Conservation (phyloP, 805 yeast species). For the Saturnispora zaruensis region DNA sequence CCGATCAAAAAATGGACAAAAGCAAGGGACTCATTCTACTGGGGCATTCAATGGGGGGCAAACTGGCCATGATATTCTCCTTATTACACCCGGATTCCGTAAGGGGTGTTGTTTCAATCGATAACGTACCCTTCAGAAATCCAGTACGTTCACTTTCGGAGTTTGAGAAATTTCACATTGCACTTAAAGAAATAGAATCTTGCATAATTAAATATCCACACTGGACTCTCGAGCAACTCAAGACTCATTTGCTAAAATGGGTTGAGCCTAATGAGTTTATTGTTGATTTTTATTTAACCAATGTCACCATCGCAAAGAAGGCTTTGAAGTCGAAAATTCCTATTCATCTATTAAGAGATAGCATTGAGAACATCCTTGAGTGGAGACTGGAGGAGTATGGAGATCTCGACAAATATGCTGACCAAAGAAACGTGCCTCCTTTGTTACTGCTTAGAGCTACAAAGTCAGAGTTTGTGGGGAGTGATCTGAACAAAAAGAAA, state of each 20-base stretch:
- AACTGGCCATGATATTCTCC: constrained; percentile 79
- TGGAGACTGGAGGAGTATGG: constrained; percentile 33
- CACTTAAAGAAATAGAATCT: constrained; percentile 15
- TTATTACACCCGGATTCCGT: constrained; percentile 54
- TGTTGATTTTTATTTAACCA: constrained; percentile 67
- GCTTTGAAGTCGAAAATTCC: constrained; percentile 44
- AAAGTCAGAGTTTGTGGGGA: constrained; percentile 37
- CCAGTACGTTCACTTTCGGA: constrained; percentile 31
- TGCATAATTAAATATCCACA: constrained; percentile 16
- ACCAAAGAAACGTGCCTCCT: constrained; percentile 55
- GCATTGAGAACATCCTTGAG: constrained; percentile 54
- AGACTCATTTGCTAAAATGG: constrained; percentile 47
- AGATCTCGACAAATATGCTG: constrained; percentile 16
- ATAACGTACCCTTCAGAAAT: constrained; percentile 69
- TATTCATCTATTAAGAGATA: constrained; percentile 50
- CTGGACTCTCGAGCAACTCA: constrained; percentile 39
- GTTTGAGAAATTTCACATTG: constrained; percentile 25
- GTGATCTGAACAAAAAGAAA: constrained; percentile 12
- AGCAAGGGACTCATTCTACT: constrained; percentile 39
- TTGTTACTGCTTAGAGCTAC: constrained; percentile 71
- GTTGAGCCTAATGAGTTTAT: constrained; percentile 53
- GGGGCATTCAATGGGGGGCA: constrained; percentile 93
- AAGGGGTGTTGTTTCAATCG: constrained; percentile 56
- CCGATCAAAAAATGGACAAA: constrained; percentile 4
- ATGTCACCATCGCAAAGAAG: constrained; percentile 35